Evolutionary conservation across 805 yeast species (phyloP), one percentile per base, ranked within the genome.

Genomic region (Metschnikowia hibisci): DNA sequence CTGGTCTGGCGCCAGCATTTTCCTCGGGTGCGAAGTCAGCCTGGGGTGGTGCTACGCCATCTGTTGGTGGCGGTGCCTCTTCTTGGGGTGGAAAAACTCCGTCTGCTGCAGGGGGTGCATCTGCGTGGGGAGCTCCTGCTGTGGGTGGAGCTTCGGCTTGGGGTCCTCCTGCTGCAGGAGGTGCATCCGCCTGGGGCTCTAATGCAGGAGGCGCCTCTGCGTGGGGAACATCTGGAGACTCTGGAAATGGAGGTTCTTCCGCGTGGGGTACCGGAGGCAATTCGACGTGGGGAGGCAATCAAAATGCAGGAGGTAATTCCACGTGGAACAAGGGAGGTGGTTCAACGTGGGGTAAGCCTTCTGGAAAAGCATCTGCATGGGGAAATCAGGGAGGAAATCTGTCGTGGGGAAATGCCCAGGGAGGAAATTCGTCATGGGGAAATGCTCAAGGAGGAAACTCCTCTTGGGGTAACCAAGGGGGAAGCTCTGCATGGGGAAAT

Each of bases 21-120:
- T 56, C 63, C 7, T 65, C 73, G 6, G 71, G 71, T 6, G 76
- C 76, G 2, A 67, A 79, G 9, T 80, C 84, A 2, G 71, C 81
- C 1, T 78, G 86, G 84, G 67, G 68, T 3, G 56, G 63, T 13
- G 53, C 56, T n/a, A 50, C 54, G 1, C 56, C 54, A 12, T 40
- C 54, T n/a, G 50, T 48, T 23, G 64, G 58, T 15, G 74, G 79
- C 35, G 74, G 69, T 53, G 67, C 57, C 10, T 62, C 67, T 12
- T 59, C 76, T 9, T 71, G 75, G 65, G 54, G 54, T 4, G 48
- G 34, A 10, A 37, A 37, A 12, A 37, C 40, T 10, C 40, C 50
- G 2, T 46, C 50, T 11, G 46, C 41, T 26, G 63, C 60, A 14
- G 74, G 79, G 37, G 74, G 70, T 52, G 67, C 57, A 6, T 62